Evolutionary conservation across 2,329 filamentous ascomycete genomes (phyloP), one percentile per base, ranked within the genome.

Genomic region (Stachybotrys elegans): DNA sequence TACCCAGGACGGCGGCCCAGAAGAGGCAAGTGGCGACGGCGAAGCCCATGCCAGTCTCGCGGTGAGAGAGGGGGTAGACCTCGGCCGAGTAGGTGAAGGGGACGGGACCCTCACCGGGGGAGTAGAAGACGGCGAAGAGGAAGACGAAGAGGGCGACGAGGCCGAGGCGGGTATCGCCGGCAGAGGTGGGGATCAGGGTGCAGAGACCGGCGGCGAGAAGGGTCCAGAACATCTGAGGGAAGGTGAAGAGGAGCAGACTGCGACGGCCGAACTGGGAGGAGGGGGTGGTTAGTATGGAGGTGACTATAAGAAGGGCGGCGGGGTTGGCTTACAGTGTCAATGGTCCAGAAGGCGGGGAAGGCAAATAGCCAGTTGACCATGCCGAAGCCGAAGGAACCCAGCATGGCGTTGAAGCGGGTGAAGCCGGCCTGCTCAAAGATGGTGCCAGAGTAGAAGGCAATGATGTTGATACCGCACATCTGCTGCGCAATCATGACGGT

Each of bases 401-500:
- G 59, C 29, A 72, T 65, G 7, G 84, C 79, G 23, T 73, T 66
- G 51, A 75, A 77, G 3, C 72, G 64, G 32, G 48, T 59, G 41
- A 80, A 76, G 14, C 80, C 80, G 6, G 82, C 76, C 2, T 83
- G 61, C 32, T 63, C 55, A 59, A 81, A 81, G 38, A 81, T 70
- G 8, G 80, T 83, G 2, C 79, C 83, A 1, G 78, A 83, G 64
- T 88, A 88, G 62, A 88, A 88, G 2, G 83, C 81, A 47, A 88
- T 84, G 50, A 87, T 85, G 59, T 87, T 87, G 63, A 85, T 66
- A 20, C 61, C 75, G 53, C 81, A 84, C 74, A 86, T 81, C 63
- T 86, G 82, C 62, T 86, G 83, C 3, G 81, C 81, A 60, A 86
- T 79, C 88, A 94, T 94, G 57, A 93, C 86, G 3, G 81, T 82